A percentile compares a stretch with the other conserved stretches of the same genome.
These are phyloP conservation scores for Scenedesmus sp. DNA, from an alignment of 163 green algal genomes.

Conservation along the genomic window DNA sequence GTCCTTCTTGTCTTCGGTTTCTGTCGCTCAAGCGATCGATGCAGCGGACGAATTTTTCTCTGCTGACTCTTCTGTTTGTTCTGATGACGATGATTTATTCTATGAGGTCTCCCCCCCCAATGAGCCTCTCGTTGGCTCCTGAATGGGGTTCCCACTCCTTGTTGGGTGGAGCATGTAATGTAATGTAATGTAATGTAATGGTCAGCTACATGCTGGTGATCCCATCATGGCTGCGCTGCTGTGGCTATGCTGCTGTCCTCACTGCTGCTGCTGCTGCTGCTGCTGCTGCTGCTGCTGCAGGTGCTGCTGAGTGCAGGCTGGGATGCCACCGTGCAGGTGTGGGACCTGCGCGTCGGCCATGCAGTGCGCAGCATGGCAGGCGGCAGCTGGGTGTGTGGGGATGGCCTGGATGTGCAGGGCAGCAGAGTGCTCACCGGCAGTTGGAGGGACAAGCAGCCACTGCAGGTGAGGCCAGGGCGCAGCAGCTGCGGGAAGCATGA, in stretches of 20 bases:
- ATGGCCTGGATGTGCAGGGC: conserved; percentile 65
- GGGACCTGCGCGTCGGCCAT: conserved; percentile 67
- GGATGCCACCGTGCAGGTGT: conserved; percentile 76
- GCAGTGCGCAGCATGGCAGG: conserved; percentile 66
- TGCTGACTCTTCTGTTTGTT: too few species aligned
- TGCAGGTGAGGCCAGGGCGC: conserved; percentile 24
- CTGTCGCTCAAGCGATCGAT: too few species aligned
- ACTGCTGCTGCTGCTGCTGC: not conserved
- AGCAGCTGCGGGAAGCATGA: not conserved
- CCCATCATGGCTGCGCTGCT: too few species aligned
- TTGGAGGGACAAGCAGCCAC: conserved; percentile 58
- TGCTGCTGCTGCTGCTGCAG: conserved; percentile 30
- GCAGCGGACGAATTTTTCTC: too few species aligned
- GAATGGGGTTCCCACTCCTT: too few species aligned
- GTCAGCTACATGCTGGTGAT: not conserved
- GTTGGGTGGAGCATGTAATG: too few species aligned
- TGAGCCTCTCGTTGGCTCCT: too few species aligned
- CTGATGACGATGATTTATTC: too few species aligned
- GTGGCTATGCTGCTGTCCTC: not conserved
- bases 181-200: too few species aligned
- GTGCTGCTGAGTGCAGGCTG: conserved; percentile 73
- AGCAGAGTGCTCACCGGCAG: conserved; percentile 59
- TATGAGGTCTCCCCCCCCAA: too few species aligned
- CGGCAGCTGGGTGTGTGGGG: conserved; percentile 74
- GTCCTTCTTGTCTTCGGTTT: too few species aligned